Percentiles rank a stretch among this genome's conserved stretches.
These are phyloP conservation scores for Pleurotus sapidus DNA, from an alignment of 768 basidiomycete species.

Conservation along the genomic window DNA sequence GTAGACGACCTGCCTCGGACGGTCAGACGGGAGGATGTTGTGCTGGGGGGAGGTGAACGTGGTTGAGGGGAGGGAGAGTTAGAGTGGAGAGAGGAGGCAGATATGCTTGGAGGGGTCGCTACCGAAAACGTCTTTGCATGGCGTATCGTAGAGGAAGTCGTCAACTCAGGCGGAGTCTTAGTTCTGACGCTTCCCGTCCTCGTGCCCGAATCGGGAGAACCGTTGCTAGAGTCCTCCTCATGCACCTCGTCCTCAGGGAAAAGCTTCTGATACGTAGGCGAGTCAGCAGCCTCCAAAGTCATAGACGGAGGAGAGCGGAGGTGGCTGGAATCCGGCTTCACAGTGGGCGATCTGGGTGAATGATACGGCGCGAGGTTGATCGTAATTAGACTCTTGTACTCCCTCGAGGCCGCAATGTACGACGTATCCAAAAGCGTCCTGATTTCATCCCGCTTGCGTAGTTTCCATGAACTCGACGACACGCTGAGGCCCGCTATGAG, in stretches of 20 bases:
- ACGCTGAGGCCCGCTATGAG: conserved; percentile 24
- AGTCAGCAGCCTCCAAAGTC: not conserved
- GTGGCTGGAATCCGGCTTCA: conserved; percentile 30
- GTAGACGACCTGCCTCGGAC: conserved; percentile 41
- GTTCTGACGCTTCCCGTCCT: too few species aligned
- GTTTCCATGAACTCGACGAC: conserved; percentile 48
- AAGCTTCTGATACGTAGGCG: conserved; percentile 9
- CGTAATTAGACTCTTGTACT: conserved; percentile 49
- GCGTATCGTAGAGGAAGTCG: too few species aligned
- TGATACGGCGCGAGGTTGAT: not conserved
- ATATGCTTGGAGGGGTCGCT: too few species aligned
- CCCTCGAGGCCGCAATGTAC: conserved; percentile 47
- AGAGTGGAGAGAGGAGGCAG: too few species aligned
- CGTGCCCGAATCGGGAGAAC: conserved; percentile 18
- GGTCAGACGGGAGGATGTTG: not conserved
- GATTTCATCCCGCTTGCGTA: conserved; percentile 57
- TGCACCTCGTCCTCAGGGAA: conserved; percentile 21
- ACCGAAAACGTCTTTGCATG: too few species aligned
- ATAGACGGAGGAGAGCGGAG: conserved; percentile 25
- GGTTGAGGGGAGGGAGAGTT: not conserved
- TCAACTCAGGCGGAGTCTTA: too few species aligned
- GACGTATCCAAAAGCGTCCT: conserved; percentile 54
- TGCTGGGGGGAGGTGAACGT: not conserved
- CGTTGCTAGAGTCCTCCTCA: conserved; percentile 15
- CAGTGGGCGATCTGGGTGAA: conserved; percentile 4